Evolutionary conservation across 148 eudicot genomes (phyloP), one percentile per base, ranked within the genome.

Genomic region (Drosera capensis): DNA sequence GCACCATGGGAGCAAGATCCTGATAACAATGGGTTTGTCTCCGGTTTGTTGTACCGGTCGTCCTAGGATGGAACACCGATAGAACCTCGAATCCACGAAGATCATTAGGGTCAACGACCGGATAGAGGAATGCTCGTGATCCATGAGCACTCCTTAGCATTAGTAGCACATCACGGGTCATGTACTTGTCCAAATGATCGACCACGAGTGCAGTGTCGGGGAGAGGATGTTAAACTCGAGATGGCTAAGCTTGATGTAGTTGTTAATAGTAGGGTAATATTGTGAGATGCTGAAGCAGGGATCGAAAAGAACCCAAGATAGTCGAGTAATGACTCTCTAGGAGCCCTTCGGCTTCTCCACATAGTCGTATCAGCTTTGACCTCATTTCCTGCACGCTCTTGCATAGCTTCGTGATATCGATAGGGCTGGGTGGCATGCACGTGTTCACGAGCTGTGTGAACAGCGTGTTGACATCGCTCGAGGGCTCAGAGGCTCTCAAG

Each of bases 131-230:
- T 15, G 80, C 86, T 7, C 95, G 59, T 5, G 99, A 88, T 1
- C 99, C 99, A 21, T 85, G 99, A 23, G 95, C 99, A 48, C 95
- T 85, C 54, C 99, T 63, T 7, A 85, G 68, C 95, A 92, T 81
- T 45, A 92, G 50, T 31, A 67, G 67, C 8, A 94, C 79, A 18
- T 95, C 87, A 0, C 80, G 82, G 12, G 79, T 67, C 99, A 92
- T 92, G 58, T 81, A 51, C 40, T 70, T 72, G 0, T 71, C 74
- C 55, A 92, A 55, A 51, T 81, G 95, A 11, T 62, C 74, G 9
- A 92, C 58, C 57, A 1, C 40, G 44, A 18, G 54, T 8, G 14
- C 20, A 46, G 59, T 80, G 53, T 15, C 65, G 62, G 51, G 30
- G n/a, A 43, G 14, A 90, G 66, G 40, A 84, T 77, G 50, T 52